Evolutionary conservation across 2,329 filamentous ascomycete species (phyloP).

Genomic region (Knufia fluminis): DNA sequence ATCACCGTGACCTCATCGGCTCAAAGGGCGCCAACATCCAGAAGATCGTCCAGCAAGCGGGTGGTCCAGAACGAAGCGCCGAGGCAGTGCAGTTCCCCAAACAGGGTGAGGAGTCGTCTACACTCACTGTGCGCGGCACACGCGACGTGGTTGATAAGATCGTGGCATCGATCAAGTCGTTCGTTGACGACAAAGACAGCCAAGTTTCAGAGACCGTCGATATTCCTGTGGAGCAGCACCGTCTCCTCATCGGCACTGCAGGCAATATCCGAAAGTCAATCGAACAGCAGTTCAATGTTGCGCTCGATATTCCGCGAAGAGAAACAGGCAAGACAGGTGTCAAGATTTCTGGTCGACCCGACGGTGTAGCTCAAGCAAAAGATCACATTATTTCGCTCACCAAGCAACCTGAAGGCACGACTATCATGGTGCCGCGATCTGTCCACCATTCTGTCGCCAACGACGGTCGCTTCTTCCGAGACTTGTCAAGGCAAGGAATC

Average conservation of each 20-base stretch:
- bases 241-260: constrained; percentile 80
- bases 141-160: constrained; percentile 82
- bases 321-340: constrained; percentile 74
- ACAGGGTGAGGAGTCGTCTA: constrained; percentile 69
- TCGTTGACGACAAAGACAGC: constrained; percentile 74
- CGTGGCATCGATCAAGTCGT: constrained; percentile 66
- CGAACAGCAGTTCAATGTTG: constrained; percentile 76
- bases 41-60: constrained; percentile 76
- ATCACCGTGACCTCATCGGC: constrained; percentile 85
- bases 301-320: constrained; percentile 84
- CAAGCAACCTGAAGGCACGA: constrained; percentile 82
- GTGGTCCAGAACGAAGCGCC: constrained; percentile 79
- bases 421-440: constrained; percentile 69
- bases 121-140: constrained; percentile 81
- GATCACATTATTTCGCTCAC: constrained; percentile 68
- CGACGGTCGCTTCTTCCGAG: constrained; percentile 88
- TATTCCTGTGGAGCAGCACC: constrained; percentile 81
- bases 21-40: constrained; percentile 74
- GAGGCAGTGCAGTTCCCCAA: constrained; percentile 93
- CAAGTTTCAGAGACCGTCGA: constrained; percentile 72
- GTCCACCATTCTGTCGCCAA: constrained; percentile 79
- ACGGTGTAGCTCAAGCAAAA: constrained; percentile 76
- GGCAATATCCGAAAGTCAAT: constrained; percentile 78
- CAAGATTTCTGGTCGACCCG: constrained; percentile 71
- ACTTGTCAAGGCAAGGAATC: constrained; percentile 76